phyloP scores from a whole-genome alignment of 441 rosid genomes.

The Viola pubescens region DNA sequence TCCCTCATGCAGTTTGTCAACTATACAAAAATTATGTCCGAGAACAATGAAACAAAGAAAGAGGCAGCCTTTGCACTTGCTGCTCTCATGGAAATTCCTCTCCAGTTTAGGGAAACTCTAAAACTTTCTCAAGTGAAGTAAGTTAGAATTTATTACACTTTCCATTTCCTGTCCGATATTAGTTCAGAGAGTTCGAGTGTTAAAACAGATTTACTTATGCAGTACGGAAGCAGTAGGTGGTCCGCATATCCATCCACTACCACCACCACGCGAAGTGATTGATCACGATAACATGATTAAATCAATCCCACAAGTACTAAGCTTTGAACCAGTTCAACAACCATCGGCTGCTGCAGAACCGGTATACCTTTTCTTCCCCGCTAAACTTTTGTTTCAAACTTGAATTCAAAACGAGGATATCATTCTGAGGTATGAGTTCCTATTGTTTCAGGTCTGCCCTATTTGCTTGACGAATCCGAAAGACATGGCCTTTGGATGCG shows the following conservation, averaged over 20 bases:
- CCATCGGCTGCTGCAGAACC: slow-evolving; percentile 30
- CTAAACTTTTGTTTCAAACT: not conserved
- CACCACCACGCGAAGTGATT: slow-evolving; percentile 61
- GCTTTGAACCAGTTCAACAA: slow-evolving; percentile 28
- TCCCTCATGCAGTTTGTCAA: slow-evolving; percentile 61
- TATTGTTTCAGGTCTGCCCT: slow-evolving; percentile 66
- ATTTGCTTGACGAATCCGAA: slow-evolving; percentile 84
- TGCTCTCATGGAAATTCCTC: slow-evolving; percentile 92
- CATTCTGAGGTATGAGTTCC: not conserved
- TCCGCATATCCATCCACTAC: slow-evolving; percentile 43
- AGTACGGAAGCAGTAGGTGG: slow-evolving; percentile 26
- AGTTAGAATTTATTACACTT: slow-evolving; percentile 13
- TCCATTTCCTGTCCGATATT: slow-evolving; percentile 6
- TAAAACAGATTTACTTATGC: slow-evolving; percentile 22
- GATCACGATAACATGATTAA: slow-evolving; percentile 50
- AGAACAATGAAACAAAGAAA: slow-evolving; percentile 50
- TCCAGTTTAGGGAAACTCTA: slow-evolving; percentile 73
- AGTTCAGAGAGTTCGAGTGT: slow-evolving; percentile 6
- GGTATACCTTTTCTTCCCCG: slow-evolving; percentile 23
- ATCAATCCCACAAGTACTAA: slow-evolving; percentile 25
- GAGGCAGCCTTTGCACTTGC: slow-evolving; percentile 90
- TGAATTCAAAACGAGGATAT: slow-evolving; percentile 4
- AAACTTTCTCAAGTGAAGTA: slow-evolving; percentile 36
- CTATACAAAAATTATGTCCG: slow-evolving; percentile 75
- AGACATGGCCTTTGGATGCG: slow-evolving; percentile 96